Percentiles rank a stretch among this genome's conserved stretches.
phyloP scores from a whole-genome alignment of 495 filamentous ascomycete species.

The Penicillium paxilli region DNA sequence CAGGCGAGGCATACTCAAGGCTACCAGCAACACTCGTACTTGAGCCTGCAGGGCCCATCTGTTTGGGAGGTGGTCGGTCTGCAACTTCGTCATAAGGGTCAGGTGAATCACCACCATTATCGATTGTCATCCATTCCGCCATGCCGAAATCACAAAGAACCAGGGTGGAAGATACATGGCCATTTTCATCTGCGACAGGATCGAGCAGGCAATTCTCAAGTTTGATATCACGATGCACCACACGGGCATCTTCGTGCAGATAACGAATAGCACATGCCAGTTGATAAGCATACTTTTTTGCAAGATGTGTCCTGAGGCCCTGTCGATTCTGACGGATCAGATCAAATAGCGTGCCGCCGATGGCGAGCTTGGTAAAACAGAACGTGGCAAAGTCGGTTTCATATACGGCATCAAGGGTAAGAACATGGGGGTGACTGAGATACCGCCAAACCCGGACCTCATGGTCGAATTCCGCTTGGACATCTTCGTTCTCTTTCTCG shows the following conservation, averaged over 20 bases:
- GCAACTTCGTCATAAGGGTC: slow-evolving; percentile 50
- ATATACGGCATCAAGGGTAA: slow-evolving; percentile 67
- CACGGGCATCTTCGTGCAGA: slow-evolving; percentile 68
- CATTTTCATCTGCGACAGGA: slow-evolving; percentile 47
- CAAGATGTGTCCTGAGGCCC: slow-evolving; percentile 53
- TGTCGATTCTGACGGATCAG: slow-evolving; percentile 59
- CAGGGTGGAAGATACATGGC: slow-evolving; percentile 51
- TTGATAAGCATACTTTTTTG: slow-evolving; percentile 65
- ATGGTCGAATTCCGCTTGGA: slow-evolving; percentile 74
- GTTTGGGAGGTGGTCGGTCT: slow-evolving; percentile 46
- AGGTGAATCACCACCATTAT: slow-evolving; percentile 48
- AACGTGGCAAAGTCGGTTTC: slow-evolving; percentile 72
- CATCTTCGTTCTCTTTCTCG: slow-evolving; percentile 64
- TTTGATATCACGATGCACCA: slow-evolving; percentile 76
- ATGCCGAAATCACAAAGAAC: slow-evolving; percentile 76
- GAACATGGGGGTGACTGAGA: slow-evolving; percentile 64
- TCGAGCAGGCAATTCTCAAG: slow-evolving; percentile 77
- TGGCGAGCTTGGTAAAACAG: slow-evolving; percentile 69
- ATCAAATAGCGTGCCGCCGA: slow-evolving; percentile 72
- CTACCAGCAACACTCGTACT: slow-evolving; percentile 61
- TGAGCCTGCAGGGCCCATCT: slow-evolving; percentile 56
- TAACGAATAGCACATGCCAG: slow-evolving; percentile 70
- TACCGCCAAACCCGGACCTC: slow-evolving; percentile 72
- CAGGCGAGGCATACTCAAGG: slow-evolving; percentile 67
- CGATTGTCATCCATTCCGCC: slow-evolving; percentile 66